These are phyloP conservation scores for Cystobasidiaceae sp. DNA, from an alignment of 1,284 basidiomycete species.

Conservation along the genomic window DNA sequence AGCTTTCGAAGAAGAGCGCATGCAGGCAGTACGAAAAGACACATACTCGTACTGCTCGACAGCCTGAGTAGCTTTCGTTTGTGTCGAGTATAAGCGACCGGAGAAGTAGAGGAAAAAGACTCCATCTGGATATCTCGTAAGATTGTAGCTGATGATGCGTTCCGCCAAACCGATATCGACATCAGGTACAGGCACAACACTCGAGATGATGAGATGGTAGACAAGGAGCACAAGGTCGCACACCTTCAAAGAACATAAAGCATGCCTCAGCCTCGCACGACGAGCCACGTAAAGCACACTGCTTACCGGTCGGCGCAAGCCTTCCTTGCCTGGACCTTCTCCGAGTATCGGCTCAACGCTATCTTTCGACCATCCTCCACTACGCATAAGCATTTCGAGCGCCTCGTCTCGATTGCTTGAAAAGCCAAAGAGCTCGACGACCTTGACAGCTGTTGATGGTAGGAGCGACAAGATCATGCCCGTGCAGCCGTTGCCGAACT, in stretches of 20 bases:
- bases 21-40: background rate
- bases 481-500: constrained; percentile 74
- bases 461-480: constrained; percentile 75
- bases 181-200: constrained; percentile 66
- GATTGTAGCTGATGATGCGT: constrained; percentile 73
- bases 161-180: constrained; percentile 68
- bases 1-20: background rate
- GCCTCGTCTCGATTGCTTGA: constrained; percentile 74
- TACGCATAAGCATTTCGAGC: constrained; percentile 64
- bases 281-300: too few relatives aligned
- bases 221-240: constrained; percentile 85
- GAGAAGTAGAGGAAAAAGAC: constrained; percentile 94
- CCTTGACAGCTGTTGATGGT: constrained; percentile 68
- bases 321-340: constrained; percentile 58
- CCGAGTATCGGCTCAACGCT: constrained; percentile 54
- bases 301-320: constrained; percentile 61
- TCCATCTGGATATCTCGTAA: constrained; percentile 70
- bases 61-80: constrained; percentile 69
- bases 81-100: constrained; percentile 71
- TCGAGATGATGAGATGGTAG: constrained; percentile 84
- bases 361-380: constrained; percentile 74
- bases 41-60: constrained; percentile 58
- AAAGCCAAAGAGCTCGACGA: constrained; percentile 84
- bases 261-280: background rate
- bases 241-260: constrained; percentile 49